Percentiles rank a stretch among this genome's conserved stretches.
Conservation (phyloP, 148 eudicot species). For the Hydrangea macrophylla region DNA sequence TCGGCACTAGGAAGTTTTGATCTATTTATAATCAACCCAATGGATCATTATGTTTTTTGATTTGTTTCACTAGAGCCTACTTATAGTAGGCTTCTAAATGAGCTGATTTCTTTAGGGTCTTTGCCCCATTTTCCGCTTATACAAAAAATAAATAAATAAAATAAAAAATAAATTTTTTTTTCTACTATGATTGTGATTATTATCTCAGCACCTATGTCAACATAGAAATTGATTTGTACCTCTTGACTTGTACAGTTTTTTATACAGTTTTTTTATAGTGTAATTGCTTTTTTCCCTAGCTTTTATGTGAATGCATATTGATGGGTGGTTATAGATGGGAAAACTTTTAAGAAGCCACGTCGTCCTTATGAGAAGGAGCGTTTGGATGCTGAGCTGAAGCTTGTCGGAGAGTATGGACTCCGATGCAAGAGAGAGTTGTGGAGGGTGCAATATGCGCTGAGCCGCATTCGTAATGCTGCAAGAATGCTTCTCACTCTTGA, state of each 20-base stretch:
- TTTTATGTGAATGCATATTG: not conserved
- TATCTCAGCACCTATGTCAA: too few species aligned
- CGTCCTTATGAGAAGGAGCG: constrained; percentile 72
- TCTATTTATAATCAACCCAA: too few species aligned
- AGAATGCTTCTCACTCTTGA: constrained; percentile 62
- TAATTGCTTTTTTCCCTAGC: not conserved
- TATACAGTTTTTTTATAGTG: not conserved
- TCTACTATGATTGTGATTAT: too few species aligned
- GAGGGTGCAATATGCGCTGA: constrained; percentile 62
- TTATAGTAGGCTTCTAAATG: too few species aligned
- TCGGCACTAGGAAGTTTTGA: too few species aligned
- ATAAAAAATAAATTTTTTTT: too few species aligned
- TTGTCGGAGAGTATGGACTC: constrained; percentile 67
- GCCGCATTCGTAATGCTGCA: constrained; percentile 58
- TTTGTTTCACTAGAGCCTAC: too few species aligned
- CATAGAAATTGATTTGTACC: not conserved
- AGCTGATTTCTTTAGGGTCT: too few species aligned
- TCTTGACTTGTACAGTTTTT: not conserved
- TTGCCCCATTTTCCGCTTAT: too few species aligned
- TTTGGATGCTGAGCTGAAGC: constrained; percentile 62
- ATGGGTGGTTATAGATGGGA: constrained; percentile 38
- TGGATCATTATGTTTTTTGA: too few species aligned
- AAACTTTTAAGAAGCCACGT: constrained; percentile 68
- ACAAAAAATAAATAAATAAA: too few species aligned
- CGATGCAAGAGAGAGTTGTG: constrained; percentile 61